These are phyloP conservation scores for Fusarium sublunatum DNA, from an alignment of 2,329 filamentous ascomycete genomes.

Conservation along the genomic window DNA sequence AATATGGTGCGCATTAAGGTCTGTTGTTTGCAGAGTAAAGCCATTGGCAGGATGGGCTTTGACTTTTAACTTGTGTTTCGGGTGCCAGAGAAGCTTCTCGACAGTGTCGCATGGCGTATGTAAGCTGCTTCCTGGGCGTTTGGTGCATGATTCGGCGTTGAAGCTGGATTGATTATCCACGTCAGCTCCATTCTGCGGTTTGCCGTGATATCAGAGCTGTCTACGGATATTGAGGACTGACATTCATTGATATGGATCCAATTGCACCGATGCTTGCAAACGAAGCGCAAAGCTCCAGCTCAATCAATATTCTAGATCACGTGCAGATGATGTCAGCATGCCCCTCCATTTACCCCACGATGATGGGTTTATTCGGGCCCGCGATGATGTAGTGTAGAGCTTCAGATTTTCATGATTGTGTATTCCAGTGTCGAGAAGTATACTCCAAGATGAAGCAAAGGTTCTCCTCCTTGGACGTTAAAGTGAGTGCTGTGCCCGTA, in stretches of 20 bases:
- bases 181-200: neutral
- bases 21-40: neutral
- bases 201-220: neutral
- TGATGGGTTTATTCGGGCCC: conserved; percentile 8
- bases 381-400: conserved; percentile 28
- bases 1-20: conserved; percentile 25
- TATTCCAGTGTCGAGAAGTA: conserved; percentile 5
- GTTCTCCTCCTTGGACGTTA: conserved; percentile 83
- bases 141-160: too few relatives aligned
- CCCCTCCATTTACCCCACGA: conserved; percentile 37
- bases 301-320: conserved; percentile 15
- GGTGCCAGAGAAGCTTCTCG: conserved; percentile 4
- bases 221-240: neutral
- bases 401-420: conserved; percentile 26
- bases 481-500: conserved; percentile 56
- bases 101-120: too few relatives aligned
- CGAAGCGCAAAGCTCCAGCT: neutral
- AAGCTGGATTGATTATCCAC: neutral
- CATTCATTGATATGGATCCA: neutral
- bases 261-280: neutral
- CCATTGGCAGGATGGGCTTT: neutral
- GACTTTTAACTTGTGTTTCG: conserved; percentile 6
- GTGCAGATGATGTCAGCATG: conserved; percentile 38
- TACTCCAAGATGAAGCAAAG: conserved; percentile 75
- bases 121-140: too few relatives aligned